Evolutionary conservation across 257 asterid species (phyloP), one percentile per base, ranked within the genome.

Genomic region (Nicotiana sylvestris): DNA sequence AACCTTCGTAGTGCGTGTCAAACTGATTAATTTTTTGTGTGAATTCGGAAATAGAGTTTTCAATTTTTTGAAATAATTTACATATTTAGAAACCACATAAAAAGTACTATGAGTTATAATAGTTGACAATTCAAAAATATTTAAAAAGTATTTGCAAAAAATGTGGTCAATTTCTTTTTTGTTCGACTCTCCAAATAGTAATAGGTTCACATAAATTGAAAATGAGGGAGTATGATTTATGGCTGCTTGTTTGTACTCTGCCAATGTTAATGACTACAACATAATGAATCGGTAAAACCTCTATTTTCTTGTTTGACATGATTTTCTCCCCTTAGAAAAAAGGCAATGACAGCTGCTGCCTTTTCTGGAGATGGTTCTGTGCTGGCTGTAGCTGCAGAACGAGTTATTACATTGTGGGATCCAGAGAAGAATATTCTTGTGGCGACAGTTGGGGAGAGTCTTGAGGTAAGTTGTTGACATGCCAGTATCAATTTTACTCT

Each of bases 351-450:
- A 25, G 92, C 95, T 80, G 94, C 93, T 66, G 85, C 98, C 57
- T 96, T 96, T 90, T 96, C 97, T 39, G 81, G 89, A 8, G 99
- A 96, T 84, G 99, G 98, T 56, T 91, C 98, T 82, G 93, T 94
- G 84, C 91, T 94, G 86, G 98, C 98, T 83, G 94, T 94, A 85
- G 97, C 99, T 81, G 99, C 97, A 27, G 98, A 91, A 83, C 91
- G 82, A 72, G 91, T 94, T 60, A 91, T 96, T 74, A 96, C 99
- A 9, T 86, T 94, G 87, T 96, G 99, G 99, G 98, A 94, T 87
- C 98, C 98, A 49, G 93, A 90, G 85, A 88, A 83, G 88, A 93
- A 96, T 85, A 68, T 88, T 66, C 91, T 96, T 84, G 90, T 96
- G 78, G 91, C 95, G 86, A 97, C 93, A 43, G 88, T 93, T 89